Conservation (phyloP, 352 stramenopile genomes). For the Phytophthora pistaciae region DNA sequence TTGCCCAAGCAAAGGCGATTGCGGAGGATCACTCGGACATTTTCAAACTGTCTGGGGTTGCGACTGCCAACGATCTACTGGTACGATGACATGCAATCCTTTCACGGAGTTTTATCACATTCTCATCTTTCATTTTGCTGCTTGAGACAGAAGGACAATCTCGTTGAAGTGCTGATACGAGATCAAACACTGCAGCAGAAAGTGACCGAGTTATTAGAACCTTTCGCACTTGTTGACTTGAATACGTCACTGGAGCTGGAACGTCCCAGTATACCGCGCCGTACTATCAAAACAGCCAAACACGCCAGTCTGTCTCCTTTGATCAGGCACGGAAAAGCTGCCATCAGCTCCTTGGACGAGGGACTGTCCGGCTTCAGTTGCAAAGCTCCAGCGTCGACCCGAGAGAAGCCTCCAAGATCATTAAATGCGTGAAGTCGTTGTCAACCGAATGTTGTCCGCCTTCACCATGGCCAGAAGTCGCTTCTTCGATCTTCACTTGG, state of each 20-base stretch:
- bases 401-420: slow-evolving; percentile 60
- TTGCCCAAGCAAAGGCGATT: slow-evolving; percentile 30
- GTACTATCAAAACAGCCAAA: neutral
- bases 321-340: slow-evolving; percentile 11
- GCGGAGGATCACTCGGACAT: slow-evolving; percentile 19
- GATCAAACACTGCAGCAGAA: slow-evolving; percentile 35
- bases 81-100: slow-evolving; percentile 20
- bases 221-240: slow-evolving; percentile 1
- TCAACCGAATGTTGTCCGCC: slow-evolving; percentile 11
- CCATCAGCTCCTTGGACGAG: neutral
- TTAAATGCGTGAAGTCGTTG: slow-evolving; percentile 40
- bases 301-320: slow-evolving; percentile 36
- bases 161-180: slow-evolving; percentile 20
- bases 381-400: slow-evolving; percentile 43
- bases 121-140: slow-evolving; percentile 9
- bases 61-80: slow-evolving; percentile 35
- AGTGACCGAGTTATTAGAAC: slow-evolving; percentile 36
- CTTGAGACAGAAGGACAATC: slow-evolving; percentile 19
- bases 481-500: slow-evolving; percentile 40
- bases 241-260: neutral
- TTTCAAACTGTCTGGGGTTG: slow-evolving; percentile 31
- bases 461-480: slow-evolving; percentile 3
- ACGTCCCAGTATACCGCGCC: neutral
- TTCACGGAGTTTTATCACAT: neutral
- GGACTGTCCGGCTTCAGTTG: slow-evolving; percentile 10